Conservation (phyloP, 306 rosid species). For the Inga leiocalycina region DNA sequence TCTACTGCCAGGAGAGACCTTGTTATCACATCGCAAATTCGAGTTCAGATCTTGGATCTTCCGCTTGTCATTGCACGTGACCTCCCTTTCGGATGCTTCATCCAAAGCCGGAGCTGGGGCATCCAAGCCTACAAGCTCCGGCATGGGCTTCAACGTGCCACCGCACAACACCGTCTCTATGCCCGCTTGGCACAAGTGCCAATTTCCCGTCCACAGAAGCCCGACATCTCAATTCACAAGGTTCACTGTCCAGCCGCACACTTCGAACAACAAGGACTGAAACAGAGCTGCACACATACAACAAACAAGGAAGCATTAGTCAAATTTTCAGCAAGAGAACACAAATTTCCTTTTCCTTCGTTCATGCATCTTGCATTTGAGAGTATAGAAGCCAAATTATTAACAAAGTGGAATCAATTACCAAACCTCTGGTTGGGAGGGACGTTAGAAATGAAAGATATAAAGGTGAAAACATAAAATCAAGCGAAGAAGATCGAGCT, state of each 20-base stretch:
- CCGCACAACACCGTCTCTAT: constrained; percentile 83
- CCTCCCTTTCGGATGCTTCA: constrained; percentile 63
- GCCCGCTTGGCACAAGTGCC: constrained; percentile 87
- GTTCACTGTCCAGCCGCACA: constrained; percentile 83
- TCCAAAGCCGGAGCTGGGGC: constrained; percentile 46
- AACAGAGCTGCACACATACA: constrained; percentile 56
- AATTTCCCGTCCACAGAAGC: constrained; percentile 81
- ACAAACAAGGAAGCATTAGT: background rate
- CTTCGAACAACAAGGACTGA: constrained; percentile 83
- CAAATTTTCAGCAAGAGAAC: background rate
- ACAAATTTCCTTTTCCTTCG: background rate
- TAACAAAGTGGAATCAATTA: constrained; percentile 8
- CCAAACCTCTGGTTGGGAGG: constrained; percentile 84
- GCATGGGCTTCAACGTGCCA: constrained; percentile 58
- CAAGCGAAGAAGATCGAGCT: too few relatives aligned
- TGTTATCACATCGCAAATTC: constrained; percentile 42
- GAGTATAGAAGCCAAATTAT: background rate
- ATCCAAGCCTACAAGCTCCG: constrained; percentile 44
- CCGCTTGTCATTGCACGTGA: constrained; percentile 50
- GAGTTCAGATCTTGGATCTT: constrained; percentile 54
- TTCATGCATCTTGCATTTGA: background rate
- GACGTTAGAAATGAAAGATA: constrained; percentile 89
- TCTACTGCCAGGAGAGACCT: constrained; percentile 19
- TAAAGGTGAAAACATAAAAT: constrained; percentile 22
- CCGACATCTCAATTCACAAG: constrained; percentile 90